Evolutionary conservation across 208 protist genomes (phyloP), one percentile per base, ranked within the genome.

Genomic region (Crithidia brevicula): DNA sequence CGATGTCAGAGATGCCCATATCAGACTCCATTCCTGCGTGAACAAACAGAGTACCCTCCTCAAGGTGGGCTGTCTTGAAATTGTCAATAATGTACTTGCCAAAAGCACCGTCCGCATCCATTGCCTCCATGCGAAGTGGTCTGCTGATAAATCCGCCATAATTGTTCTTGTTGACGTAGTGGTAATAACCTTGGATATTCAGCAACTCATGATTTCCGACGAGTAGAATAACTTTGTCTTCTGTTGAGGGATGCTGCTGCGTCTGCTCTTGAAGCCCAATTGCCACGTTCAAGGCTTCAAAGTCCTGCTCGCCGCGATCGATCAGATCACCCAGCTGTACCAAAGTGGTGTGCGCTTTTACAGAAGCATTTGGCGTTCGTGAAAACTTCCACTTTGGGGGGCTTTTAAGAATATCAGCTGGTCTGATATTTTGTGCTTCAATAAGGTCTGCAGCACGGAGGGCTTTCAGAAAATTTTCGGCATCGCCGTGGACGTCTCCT

Each of bases 121-220:
- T 86, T 23, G 79, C 80, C 15, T 68, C 59, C 10, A 72, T 71
- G 3, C 89, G 76, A 36, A 89, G 67, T 33, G 60, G 34, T 25
- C 71, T 76, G 13, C 59, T 82, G 30, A 72, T 52, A 83, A 92
- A 92, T 9, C 83, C 84, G 45, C 81, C 81, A 51, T 86, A 81
- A 31, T 72, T 60, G 10, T 73, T 38, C 10, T 54, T 64, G 67
- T 95, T 74, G 27, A 95, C 89, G 56, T 92, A 93, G 58, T 86
- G 67, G 57, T 83, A 85, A 25, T 81, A 34, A 13, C 82, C 82
- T 52, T 90, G 75, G 57, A 97, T 53, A 53, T 95, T 95, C 59
- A 97, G 73, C 42, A 95, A 56, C 60, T 97, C 89, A 66, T 97
- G 92, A 72, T 97, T 97, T 30, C 92, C 92, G 28, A 97, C 54